Conservation (phyloP, 176 grass and related monocot species). For the Thinopyrum elongatum region DNA sequence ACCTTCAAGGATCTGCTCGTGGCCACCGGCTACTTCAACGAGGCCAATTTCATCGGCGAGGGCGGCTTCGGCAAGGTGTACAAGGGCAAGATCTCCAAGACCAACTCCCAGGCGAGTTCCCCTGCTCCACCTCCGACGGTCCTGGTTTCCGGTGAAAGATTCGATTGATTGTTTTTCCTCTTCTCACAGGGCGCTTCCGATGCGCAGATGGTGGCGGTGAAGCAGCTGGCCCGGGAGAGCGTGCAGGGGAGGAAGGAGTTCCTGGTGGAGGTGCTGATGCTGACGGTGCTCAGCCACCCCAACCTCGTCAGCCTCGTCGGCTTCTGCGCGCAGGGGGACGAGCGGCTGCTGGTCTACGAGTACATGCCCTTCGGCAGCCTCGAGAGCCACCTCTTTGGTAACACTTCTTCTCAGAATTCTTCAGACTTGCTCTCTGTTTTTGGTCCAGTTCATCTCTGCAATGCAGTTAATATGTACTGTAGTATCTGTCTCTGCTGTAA, state of each 20-base stretch:
- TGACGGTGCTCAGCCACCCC: conserved; percentile 66
- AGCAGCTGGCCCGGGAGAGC: conserved; percentile 76
- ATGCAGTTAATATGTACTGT: background rate
- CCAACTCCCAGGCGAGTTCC: conserved; percentile 53
- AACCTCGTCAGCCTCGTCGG: conserved; percentile 84
- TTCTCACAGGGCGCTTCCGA: background rate
- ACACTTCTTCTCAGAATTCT: conserved; percentile 1
- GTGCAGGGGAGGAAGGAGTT: conserved; percentile 83
- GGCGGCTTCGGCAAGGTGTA: conserved; percentile 94
- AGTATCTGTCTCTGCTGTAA: background rate
- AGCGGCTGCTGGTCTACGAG: conserved; percentile 90
- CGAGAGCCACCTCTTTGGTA: conserved; percentile 87
- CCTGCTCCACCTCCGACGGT: background rate
- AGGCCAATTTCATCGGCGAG: conserved; percentile 75
- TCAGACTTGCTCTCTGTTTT: conserved; percentile 5
- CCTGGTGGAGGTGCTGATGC: conserved; percentile 93
- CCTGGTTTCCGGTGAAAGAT: background rate
- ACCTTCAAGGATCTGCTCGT: conserved; percentile 78
- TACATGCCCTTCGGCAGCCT: conserved; percentile 93
- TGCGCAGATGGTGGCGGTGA: conserved; percentile 78
- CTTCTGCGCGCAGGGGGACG: conserved; percentile 90
- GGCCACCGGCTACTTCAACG: conserved; percentile 80
- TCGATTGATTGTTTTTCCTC: background rate
- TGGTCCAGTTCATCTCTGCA: background rate
- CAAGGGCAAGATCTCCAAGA: conserved; percentile 63